Percentiles rank a stretch among this genome's conserved stretches.
phyloP scores from a whole-genome alignment of 306 rosid species.

The Prunus kanzakura region DNA sequence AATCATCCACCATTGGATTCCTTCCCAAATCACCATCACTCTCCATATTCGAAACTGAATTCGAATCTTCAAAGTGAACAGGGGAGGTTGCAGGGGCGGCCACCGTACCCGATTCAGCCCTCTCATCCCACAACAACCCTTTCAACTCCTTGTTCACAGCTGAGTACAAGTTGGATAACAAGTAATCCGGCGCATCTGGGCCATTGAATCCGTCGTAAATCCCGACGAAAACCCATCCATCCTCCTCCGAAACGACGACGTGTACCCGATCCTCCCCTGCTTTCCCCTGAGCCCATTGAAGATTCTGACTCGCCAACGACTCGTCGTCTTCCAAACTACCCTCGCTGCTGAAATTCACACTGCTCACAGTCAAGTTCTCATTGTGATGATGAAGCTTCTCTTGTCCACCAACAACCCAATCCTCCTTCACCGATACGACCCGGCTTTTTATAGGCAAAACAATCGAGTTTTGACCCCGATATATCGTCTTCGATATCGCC shows the following conservation, averaged over 20 bases:
- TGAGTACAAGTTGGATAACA: slow-evolving; percentile 66
- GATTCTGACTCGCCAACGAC: slow-evolving; percentile 72
- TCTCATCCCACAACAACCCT: slow-evolving; percentile 88
- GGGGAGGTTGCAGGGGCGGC: slow-evolving; percentile 34
- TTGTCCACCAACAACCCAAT: slow-evolving; percentile 51
- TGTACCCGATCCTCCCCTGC: slow-evolving; percentile 99
- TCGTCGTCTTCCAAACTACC: slow-evolving; percentile 88
- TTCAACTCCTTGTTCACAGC: slow-evolving; percentile 79
- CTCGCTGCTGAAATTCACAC: slow-evolving; percentile 86
- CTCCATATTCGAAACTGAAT: slow-evolving; percentile 20
- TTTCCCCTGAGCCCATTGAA: slow-evolving; percentile 99
- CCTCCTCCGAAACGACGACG: slow-evolving; percentile 94
- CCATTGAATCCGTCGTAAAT: slow-evolving; percentile 97
- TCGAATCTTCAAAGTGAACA: slow-evolving; percentile 24
- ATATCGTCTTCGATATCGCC: slow-evolving; percentile 69
- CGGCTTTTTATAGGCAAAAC: slow-evolving; percentile 69
- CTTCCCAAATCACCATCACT: slow-evolving; percentile 29
- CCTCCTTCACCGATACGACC: slow-evolving; percentile 46
- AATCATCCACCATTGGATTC: slow-evolving; percentile 38
- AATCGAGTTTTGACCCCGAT: slow-evolving; percentile 69
- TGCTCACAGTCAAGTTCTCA: slow-evolving; percentile 74
- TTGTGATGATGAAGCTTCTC: slow-evolving; percentile 45
- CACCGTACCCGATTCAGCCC: slow-evolving; percentile 18
- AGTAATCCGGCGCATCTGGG: slow-evolving; percentile 95
- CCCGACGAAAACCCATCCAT: slow-evolving; percentile 97